Evolutionary conservation across 768 basidiomycete species (phyloP), one percentile per base, ranked within the genome.

Genomic region (Mycena indigotica): DNA sequence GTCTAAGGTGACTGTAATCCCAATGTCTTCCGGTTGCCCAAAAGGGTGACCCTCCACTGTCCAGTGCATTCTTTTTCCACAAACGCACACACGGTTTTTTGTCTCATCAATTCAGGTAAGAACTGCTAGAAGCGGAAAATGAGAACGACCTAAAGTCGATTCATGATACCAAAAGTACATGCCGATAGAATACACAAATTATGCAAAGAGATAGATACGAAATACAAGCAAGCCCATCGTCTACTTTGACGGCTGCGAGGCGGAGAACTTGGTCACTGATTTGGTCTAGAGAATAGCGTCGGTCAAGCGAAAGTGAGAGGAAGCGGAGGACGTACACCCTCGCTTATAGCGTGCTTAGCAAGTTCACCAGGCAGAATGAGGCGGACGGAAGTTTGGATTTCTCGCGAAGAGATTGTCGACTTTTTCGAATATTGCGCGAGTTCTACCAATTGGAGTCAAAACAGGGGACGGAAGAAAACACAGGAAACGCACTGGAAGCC

Each of bases 371-470:
- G 95, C 25, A 98, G 88, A 69, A 98, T 97, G 44, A 96, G 83
- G 56, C 95, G 90, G 50, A 97, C 95, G 38, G 92, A 84, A 28
- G 96, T 98, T 77, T 98, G 96, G 69, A 98, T 98, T 77, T 98
- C 96, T 58, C 96, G 91, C 23, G 94, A 97, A 19, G 95, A 96
- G 73, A 98, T 98, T 41, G 96, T 98, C 3, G 96, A 97, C 77
- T 97, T 96, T 85, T 98, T 96, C 55, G 95, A 97, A 83, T 98
- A 98, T 1, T 93, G 85, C 55, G 95, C 94, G 69, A 98, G 93
- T 77, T 96, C 91, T 93, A 66, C 52, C 58, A 56, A 51, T 26
- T 6, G 17, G 28, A 35, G 3, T 26, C 6, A 39, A 23, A 0
- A 41, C 15, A 44, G 41, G n/a, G 8, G 21, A 8, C 8, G 5